These are phyloP conservation scores for Geranium incanum DNA, from an alignment of 441 rosid genomes.

Conservation along the genomic window DNA sequence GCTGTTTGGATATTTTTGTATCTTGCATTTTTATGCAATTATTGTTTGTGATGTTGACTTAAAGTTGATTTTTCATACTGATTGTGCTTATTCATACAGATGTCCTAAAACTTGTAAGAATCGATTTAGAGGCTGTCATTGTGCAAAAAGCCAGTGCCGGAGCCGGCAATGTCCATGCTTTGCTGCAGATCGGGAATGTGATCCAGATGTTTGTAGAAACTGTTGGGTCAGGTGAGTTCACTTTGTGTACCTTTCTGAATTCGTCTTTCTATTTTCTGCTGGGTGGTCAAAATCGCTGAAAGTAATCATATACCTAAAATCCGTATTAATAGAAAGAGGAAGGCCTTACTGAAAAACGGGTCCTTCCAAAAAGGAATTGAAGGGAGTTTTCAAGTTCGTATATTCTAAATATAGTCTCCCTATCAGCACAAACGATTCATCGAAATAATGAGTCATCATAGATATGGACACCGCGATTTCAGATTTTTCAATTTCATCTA, in stretches of 20 bases:
- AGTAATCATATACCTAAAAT: too few species aligned
- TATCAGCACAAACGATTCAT: too few species aligned
- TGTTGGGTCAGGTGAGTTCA: conserved; percentile 92
- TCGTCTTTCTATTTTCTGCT: too few species aligned
- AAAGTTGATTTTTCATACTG: conserved; percentile 17
- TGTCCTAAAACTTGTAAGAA: conserved; percentile 98
- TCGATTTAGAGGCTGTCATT: conserved; percentile 97
- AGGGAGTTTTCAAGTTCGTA: too few species aligned
- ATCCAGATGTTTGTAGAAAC: conserved; percentile 97
- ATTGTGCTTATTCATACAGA: conserved; percentile 35
- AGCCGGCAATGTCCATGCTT: conserved; percentile 99
- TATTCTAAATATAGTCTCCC: too few species aligned
- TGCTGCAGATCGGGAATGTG: conserved; percentile 99
- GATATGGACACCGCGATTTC: too few species aligned
- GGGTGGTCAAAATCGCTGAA: too few species aligned
- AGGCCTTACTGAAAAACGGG: too few species aligned
- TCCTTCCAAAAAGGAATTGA: too few species aligned
- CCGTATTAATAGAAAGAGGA: too few species aligned
- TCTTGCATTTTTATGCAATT: background rate
- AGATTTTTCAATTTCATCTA: too few species aligned
- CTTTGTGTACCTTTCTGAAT: background rate
- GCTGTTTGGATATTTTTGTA: background rate
- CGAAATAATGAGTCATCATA: too few species aligned
- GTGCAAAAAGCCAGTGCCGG: conserved; percentile 98
- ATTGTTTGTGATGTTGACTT: conserved; percentile 1